Conservation (phyloP, 352 stramenopile genomes). For the Globisporangium solare region DNA sequence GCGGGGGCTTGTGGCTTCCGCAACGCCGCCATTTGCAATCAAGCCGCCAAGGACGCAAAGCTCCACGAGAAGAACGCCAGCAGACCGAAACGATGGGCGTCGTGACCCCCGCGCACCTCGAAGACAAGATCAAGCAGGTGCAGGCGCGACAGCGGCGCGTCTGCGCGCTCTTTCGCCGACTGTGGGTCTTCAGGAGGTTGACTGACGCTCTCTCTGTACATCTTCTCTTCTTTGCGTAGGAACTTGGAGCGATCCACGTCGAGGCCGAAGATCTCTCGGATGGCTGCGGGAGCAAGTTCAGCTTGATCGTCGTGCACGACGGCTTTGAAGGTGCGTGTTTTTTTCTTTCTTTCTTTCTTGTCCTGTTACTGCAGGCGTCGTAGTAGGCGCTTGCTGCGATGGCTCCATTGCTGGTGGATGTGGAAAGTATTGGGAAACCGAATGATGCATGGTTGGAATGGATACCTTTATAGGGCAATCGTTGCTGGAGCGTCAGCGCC, state of each 20-base stretch:
- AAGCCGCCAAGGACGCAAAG: not conserved
- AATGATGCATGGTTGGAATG: not conserved
- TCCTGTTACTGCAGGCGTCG: not conserved
- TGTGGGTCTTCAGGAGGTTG: no score
- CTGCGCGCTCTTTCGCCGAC: no score
- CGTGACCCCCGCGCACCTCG: conserved; percentile 46
- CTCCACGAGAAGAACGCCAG: not conserved
- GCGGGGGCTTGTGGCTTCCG: no score
- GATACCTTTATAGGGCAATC: conserved; percentile 37
- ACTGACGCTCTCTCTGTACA: not conserved
- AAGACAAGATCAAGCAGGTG: conserved; percentile 49
- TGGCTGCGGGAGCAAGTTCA: conserved; percentile 82
- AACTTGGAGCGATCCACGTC: conserved; percentile 61
- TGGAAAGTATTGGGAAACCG: not conserved
- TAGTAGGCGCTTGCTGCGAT: not conserved
- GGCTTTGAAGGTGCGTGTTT: conserved; percentile 67
- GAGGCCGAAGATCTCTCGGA: conserved; percentile 78
- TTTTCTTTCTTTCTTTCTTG: not conserved
- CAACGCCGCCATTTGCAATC: not conserved
- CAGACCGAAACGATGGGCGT: conserved; percentile 25
- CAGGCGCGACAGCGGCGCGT: not conserved
- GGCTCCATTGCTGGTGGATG: not conserved
- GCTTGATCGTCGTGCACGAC: conserved; percentile 73
- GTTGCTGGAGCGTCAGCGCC: conserved; percentile 71
- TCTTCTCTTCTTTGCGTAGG: conserved; percentile 16